Evolutionary conservation across 805 yeast species (phyloP).

Genomic region (Starmerella asiatica): DNA sequence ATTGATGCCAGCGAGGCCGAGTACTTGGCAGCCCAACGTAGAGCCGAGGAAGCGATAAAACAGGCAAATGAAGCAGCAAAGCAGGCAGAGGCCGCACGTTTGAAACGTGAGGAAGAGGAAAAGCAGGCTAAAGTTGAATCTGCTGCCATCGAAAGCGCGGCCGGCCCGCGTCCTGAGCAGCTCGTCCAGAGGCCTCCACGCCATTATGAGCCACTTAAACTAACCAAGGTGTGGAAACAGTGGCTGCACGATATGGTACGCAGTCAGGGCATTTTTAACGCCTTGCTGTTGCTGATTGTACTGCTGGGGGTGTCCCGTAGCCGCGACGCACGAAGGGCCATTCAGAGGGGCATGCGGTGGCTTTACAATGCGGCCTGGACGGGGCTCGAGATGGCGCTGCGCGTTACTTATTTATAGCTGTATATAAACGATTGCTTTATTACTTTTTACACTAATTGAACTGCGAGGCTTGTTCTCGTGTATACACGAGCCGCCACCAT

Average conservation of each 20-base stretch:
- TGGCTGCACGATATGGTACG: constrained; percentile 12
- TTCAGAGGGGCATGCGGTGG: constrained; percentile 10
- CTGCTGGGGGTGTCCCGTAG: constrained; percentile 5
- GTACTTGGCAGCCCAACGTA: neutral
- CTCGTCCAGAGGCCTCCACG: constrained; percentile 3
- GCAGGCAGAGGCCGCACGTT: too few species aligned
- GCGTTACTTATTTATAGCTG: constrained; percentile 15
- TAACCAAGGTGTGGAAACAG: constrained; percentile 8
- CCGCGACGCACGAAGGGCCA: constrained; percentile 3
- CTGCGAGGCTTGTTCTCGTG: too few species aligned
- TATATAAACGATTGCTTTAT: too few species aligned
- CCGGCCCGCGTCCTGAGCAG: constrained; percentile 1
- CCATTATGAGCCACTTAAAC: neutral
- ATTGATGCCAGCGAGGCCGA: neutral
- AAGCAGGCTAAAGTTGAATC: neutral
- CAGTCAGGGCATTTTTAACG: constrained; percentile 14
- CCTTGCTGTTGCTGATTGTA: constrained; percentile 5
- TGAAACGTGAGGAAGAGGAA: neutral
- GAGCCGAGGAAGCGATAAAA: neutral
- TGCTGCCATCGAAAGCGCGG: constrained; percentile 3
- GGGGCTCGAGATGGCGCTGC: constrained; percentile 13
- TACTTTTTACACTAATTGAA: too few species aligned
- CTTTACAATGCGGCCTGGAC: constrained; percentile 7
- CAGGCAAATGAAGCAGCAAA: neutral
- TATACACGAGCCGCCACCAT: too few species aligned